phyloP scores from a whole-genome alignment of 352 stramenopile genomes.

The Globisporangium splendens region DNA sequence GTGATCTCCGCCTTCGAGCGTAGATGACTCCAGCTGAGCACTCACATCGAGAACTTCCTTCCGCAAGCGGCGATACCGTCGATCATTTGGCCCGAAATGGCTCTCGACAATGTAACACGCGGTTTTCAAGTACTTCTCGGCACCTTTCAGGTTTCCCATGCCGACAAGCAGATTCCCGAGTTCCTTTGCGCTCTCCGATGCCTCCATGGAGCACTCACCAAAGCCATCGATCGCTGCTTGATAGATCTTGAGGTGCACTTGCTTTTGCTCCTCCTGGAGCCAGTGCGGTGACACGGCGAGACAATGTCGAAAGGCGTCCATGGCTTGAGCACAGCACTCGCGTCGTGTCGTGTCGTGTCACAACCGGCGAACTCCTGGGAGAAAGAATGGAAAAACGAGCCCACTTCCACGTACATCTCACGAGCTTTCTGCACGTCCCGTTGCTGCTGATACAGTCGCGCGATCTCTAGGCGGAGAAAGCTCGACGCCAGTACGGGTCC shows the following conservation, averaged over 20 bases:
- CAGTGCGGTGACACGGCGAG: constrained; percentile 19
- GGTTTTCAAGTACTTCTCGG: constrained; percentile 28
- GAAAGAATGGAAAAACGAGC: constrained; percentile 59
- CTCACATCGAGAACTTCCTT: constrained; percentile 47
- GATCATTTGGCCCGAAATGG: constrained; percentile 51
- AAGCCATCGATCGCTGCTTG: constrained; percentile 42
- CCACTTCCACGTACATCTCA: constrained; percentile 31
- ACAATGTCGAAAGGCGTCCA: constrained; percentile 59
- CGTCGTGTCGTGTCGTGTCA: constrained; percentile 56
- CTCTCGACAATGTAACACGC: constrained; percentile 51
- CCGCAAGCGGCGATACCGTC: constrained; percentile 32
- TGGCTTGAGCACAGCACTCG: constrained; percentile 51
- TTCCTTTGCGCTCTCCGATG: constrained; percentile 36
- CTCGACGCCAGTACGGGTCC: constrained; percentile 49
- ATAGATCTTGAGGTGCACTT: constrained; percentile 42
- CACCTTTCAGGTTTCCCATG: constrained; percentile 36
- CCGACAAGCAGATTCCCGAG: constrained; percentile 35
- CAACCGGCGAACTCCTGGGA: constrained; percentile 46
- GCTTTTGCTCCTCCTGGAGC: constrained; percentile 31
- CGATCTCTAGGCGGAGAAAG: constrained; percentile 59
- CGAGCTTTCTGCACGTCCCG: constrained; percentile 13
- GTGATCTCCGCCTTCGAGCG: constrained; percentile 19
- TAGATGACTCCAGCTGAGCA: constrained; percentile 24
- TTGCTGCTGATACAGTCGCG: constrained; percentile 45
- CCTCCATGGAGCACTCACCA: constrained; percentile 62